Evolutionary conservation across 2,329 filamentous ascomycete genomes (phyloP).

Genomic region (Fusarium proliferatum): DNA sequence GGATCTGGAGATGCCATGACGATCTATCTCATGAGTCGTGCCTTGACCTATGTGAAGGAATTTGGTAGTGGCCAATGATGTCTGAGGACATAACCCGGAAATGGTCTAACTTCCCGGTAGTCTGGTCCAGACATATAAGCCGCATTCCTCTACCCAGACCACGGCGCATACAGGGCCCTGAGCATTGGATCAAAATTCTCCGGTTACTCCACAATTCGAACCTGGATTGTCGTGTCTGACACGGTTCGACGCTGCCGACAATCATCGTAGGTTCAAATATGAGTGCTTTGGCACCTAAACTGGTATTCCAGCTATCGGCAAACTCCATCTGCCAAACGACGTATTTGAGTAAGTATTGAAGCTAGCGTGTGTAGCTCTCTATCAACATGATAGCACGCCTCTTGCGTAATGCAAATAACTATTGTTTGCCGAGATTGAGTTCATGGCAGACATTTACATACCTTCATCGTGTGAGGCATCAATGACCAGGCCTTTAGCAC

Average conservation of each 20-base stretch:
- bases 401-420: constrained; percentile 2
- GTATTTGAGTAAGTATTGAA: background rate
- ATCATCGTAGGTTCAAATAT: background rate
- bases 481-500: background rate
- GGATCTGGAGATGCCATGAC: background rate
- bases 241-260: background rate
- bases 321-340: background rate
- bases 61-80: background rate
- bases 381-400: background rate
- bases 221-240: background rate
- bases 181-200: background rate
- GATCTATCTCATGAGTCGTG: background rate
- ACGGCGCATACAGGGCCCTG: background rate
- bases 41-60: background rate
- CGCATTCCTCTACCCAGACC: constrained; percentile 18
- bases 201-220: background rate
- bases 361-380: background rate
- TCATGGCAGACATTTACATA: background rate
- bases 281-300: background rate
- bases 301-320: background rate
- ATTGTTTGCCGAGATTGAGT: background rate
- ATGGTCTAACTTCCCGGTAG: constrained; percentile 4
- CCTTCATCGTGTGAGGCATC: background rate
- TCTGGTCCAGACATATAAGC: constrained; percentile 10
- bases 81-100: constrained; percentile 8